These are phyloP conservation scores for Heracleum sosnowskyi DNA, from an alignment of 129 eudicot species.

Conservation along the genomic window DNA sequence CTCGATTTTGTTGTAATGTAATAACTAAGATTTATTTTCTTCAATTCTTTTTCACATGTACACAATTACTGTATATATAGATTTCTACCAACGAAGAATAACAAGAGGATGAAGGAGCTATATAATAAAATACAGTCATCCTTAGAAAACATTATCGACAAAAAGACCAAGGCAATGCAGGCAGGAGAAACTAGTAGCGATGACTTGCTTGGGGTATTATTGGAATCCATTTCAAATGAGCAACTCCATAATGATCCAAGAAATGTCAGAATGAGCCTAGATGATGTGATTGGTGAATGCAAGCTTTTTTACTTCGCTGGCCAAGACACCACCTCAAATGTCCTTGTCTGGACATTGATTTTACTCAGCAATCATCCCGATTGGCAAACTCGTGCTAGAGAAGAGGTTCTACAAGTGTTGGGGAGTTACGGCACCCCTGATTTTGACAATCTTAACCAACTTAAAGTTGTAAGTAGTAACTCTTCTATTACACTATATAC, in stretches of 20 bases:
- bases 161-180: background rate
- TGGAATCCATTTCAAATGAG: slow-evolving; percentile 6
- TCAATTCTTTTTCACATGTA: background rate
- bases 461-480: background rate
- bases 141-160: background rate
- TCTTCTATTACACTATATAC: background rate
- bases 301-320: slow-evolving; percentile 9
- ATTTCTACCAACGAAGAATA: slow-evolving; percentile 4
- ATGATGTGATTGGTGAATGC: slow-evolving; percentile 2
- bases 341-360: slow-evolving; percentile 2
- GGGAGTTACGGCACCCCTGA: background rate
- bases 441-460: background rate
- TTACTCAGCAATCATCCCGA: background rate
- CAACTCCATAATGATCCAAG: background rate
- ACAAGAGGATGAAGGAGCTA: slow-evolving; percentile 3
- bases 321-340: slow-evolving; percentile 3
- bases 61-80: background rate
- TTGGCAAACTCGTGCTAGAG: slow-evolving; percentile 6
- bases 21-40: background rate
- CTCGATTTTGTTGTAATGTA: background rate
- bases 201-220: background rate
- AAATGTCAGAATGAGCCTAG: background rate
- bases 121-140: background rate
- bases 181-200: background rate
- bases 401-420: background rate